phyloP scores from a whole-genome alignment of 176 grass and related monocot genomes.

The Cenchrus fungigraminus region DNA sequence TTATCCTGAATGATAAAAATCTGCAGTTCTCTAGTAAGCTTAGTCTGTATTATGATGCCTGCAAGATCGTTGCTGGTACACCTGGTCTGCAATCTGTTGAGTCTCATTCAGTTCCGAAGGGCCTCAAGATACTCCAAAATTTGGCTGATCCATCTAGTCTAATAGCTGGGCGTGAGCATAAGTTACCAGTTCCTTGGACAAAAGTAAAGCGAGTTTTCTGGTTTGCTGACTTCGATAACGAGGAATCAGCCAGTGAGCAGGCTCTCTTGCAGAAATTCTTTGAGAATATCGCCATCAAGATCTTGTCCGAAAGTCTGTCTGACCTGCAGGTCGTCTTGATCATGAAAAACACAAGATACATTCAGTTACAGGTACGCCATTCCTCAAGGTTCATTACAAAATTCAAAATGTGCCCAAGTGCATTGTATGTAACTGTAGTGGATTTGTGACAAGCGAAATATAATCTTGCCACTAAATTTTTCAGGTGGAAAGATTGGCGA shows the following conservation, averaged over 20 bases:
- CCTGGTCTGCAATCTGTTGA: constrained; percentile 40
- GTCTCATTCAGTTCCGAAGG: constrained; percentile 45
- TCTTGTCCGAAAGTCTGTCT: constrained; percentile 58
- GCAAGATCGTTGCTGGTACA: constrained; percentile 72
- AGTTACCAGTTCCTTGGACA: constrained; percentile 61
- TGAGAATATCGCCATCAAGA: constrained; percentile 61
- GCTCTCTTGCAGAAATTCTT: constrained; percentile 69
- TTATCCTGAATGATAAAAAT: constrained; percentile 77
- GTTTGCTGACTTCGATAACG: constrained; percentile 64
- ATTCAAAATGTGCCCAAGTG: background rate
- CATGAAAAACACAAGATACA: constrained; percentile 79
- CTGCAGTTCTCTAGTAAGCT: constrained; percentile 66
- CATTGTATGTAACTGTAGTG: background rate
- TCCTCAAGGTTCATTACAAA: background rate
- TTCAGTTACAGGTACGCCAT: constrained; percentile 67
- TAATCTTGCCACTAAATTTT: constrained; percentile 16
- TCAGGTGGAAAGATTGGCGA: constrained; percentile 80
- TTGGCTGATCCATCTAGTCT: constrained; percentile 53
- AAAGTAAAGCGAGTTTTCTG: constrained; percentile 62
- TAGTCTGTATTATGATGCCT: constrained; percentile 54
- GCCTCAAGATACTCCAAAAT: constrained; percentile 60
- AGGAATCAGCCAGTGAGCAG: constrained; percentile 36
- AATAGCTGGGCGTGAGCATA: constrained; percentile 47
- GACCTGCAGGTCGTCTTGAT: constrained; percentile 69
- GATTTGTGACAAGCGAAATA: background rate